Conservation (phyloP, 2,329 filamentous ascomycete species). For the Tolypocladium ophioglossoides region DNA sequence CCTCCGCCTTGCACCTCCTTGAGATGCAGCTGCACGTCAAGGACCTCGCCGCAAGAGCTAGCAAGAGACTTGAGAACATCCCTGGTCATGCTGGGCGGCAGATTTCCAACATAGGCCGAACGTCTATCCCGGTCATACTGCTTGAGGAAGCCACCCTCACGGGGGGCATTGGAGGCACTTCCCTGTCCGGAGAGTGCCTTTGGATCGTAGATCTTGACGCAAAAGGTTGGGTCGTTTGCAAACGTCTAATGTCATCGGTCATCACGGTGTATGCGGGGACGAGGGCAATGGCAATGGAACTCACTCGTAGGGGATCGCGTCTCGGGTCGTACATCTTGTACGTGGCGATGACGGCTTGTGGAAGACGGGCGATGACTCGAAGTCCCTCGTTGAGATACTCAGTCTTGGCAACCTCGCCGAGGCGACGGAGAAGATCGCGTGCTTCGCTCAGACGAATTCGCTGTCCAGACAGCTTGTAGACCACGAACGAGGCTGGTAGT, state of each 20-base stretch:
- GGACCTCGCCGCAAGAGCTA: conserved; percentile 25
- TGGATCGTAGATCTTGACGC: conserved; percentile 15
- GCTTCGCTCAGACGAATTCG: conserved; percentile 33
- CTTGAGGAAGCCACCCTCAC: conserved; percentile 11
- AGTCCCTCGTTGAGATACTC: conserved; percentile 23
- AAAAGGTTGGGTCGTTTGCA: conserved; percentile 11
- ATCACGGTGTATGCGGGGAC: background rate
- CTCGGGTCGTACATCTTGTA: conserved; percentile 40
- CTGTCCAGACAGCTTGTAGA: conserved; percentile 26
- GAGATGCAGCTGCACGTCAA: conserved; percentile 14
- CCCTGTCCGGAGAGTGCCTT: conserved; percentile 9
- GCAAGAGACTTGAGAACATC: conserved; percentile 25
- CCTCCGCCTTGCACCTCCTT: conserved; percentile 11
- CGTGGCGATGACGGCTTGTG: conserved; percentile 32
- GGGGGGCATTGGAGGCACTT: background rate
- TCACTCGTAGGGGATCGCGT: conserved; percentile 38
- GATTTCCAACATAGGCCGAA: conserved; percentile 36
- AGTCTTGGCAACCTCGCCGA: conserved; percentile 32
- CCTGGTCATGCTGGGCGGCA: conserved; percentile 27
- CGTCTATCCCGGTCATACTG: conserved; percentile 32
- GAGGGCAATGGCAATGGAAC: conserved; percentile 11
- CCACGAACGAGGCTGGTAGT: conserved; percentile 35
- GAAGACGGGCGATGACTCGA: conserved; percentile 22
- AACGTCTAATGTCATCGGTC: conserved; percentile 12
- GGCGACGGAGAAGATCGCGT: conserved; percentile 26